Evolutionary conservation across 2,329 filamentous ascomycete species (phyloP), one percentile per base, ranked within the genome.

Genomic region (Cladosporium sp.): DNA sequence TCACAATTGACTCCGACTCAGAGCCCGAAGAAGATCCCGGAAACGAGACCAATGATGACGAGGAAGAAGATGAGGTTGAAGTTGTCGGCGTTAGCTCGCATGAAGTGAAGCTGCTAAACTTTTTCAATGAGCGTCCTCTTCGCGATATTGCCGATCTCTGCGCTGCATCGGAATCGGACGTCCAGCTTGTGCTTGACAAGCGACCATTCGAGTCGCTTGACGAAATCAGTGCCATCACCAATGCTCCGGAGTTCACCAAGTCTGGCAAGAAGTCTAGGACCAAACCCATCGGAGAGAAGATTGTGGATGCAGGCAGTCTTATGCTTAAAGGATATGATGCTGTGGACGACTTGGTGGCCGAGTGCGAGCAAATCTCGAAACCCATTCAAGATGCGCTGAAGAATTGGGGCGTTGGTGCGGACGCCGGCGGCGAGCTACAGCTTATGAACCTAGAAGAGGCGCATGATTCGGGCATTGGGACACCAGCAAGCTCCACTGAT

Each of bases 81-180:
- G 8, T 49, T 12, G 25, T 42, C 1, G 43, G 38, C n/a, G 38
- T 41, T 15, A 66, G 25, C 64, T 80, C 35, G 75, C 47, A 81
- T 25, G 62, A 62, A 4, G 77, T 50, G 15, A 43, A 77, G 49
- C 79, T 96, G 6, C 73, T 97, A 22, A 78, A 83, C 7, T 94
- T 90, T 61, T 83, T 98, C 67, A 97, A 97, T 62, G 82, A 77
- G 0, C 93, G 88, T 65, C 81, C 82, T 4, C 72, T 81, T 8
- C 79, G 84, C 30, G 88, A 92, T 51, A 78, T 98, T 36, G 81
- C 86, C 1, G 91, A 95, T 58, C 84, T 96, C 53, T 88, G 88
- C 0, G 84, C 83, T 27, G 82, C 86, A 53, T 84, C 85, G 30
- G 78, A 85, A 57, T 80, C 83, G 5, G 77, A 84, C 40, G 83